Evolutionary conservation across 306 rosid genomes (phyloP), one percentile per base, ranked within the genome.

Genomic region (Inga laurina): DNA sequence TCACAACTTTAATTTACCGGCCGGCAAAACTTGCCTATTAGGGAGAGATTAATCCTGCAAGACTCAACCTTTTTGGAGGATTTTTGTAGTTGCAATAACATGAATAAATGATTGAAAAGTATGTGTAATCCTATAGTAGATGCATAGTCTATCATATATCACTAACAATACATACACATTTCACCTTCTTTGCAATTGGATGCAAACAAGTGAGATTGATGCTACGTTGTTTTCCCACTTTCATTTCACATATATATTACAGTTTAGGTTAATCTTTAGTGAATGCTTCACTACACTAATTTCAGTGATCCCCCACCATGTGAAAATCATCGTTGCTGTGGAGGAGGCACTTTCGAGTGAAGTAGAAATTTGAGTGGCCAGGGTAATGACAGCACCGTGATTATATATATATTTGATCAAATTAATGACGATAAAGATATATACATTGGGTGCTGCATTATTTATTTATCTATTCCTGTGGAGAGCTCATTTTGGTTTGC

Each of bases 141-240:
- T 87, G 83, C 72, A 5, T 16, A n/a, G 85, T 84, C 90, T 73
- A 41, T 52, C 79, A 79, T 74, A 84, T 45, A 84, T 84, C 85
- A 72, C 82, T 43, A 8, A 81, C 69, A 22, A 79, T 77, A 83
- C 85, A 81, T 77, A 81, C 85, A 77, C 85, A 68, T 75, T 78
- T 81, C 71, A 84, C 76, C 90, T 84, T 74, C 82, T 75, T 65
- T 44, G 4, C 18, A 16, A 52, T 52, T 52, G 27, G 19, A 18
- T 76, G 76, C 82, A 68, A 75, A 70, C 24, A n/a, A 19, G 27
- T 21, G 64, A 54, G 64, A 59, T 59, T 11, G 37, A 78, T 87
- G 84, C 68, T 52, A 62, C 54, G 76, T 70, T 34, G 75, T 84
- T 87, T 84, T 84, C 90, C 48, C 75, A 10, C 27, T 73, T 22